These are phyloP conservation scores for Dryas integrifolia DNA, from an alignment of 331 rosid genomes.

Conservation along the genomic window DNA sequence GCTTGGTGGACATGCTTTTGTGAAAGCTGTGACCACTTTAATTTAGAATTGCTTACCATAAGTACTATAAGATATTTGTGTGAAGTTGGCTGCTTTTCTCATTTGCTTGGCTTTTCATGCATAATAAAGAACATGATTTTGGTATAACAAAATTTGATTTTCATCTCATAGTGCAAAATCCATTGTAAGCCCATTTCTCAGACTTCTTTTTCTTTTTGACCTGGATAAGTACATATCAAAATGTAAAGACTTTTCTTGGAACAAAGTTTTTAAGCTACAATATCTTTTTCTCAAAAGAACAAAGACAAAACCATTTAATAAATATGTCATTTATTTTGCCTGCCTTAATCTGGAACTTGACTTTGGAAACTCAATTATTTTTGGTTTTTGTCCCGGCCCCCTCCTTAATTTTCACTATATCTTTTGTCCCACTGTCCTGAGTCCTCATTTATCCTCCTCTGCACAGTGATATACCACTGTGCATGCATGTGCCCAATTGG, in stretches of 20 bases:
- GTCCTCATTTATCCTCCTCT: neutral
- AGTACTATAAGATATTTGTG: neutral
- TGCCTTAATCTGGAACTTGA: slow-evolving; percentile 21
- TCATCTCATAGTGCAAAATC: neutral
- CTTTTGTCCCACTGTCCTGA: slow-evolving; percentile 16
- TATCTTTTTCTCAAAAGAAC: neutral
- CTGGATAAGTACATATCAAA: neutral
- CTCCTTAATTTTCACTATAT: slow-evolving; percentile 14
- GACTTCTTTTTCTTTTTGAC: neutral
- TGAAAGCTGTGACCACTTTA: slow-evolving; percentile 17
- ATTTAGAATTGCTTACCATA: neutral
- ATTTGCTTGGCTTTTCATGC: slow-evolving; percentile 9
- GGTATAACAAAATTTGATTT: neutral
- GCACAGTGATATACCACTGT: neutral
- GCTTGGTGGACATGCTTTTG: slow-evolving; percentile 32
- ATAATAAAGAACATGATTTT: slow-evolving; percentile 7
- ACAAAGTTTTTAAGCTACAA: neutral
- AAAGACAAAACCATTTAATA: neutral
- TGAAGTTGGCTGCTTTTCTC: slow-evolving; percentile 9
- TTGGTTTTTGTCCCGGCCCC: neutral
- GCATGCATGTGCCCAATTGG: neutral
- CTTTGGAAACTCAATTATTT: slow-evolving; percentile 10
- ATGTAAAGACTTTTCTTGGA: neutral
- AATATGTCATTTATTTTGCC: slow-evolving; percentile 12
- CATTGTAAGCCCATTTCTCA: neutral